phyloP scores from a whole-genome alignment of 495 filamentous ascomycete genomes.

The Neurospora cerealis region DNA sequence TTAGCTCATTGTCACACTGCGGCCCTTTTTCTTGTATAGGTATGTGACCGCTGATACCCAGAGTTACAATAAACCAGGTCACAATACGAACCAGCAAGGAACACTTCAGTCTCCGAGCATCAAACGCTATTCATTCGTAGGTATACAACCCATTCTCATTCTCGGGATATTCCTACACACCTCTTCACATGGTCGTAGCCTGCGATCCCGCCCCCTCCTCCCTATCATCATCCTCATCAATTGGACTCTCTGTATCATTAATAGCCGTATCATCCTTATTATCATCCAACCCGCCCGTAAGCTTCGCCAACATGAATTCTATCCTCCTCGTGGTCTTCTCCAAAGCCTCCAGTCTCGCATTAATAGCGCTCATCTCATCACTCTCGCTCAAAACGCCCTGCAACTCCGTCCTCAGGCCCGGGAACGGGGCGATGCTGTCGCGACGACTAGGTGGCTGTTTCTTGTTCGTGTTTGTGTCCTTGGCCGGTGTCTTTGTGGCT shows the following conservation, averaged over 20 bases:
- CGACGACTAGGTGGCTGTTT: slow-evolving; percentile 25
- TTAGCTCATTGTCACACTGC: background rate
- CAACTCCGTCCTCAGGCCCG: slow-evolving; percentile 26
- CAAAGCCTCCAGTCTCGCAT: slow-evolving; percentile 24
- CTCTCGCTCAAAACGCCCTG: slow-evolving; percentile 28
- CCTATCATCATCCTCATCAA: background rate
- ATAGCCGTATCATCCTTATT: background rate
- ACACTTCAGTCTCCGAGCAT: background rate
- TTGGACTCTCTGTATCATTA: background rate
- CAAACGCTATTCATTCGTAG: background rate
- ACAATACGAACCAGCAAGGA: background rate
- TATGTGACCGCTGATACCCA: background rate
- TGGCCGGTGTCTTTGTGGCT: background rate
- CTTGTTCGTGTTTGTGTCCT: background rate
- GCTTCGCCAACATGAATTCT: slow-evolving; percentile 24
- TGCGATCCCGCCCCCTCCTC: slow-evolving; percentile 1
- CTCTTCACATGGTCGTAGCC: background rate
- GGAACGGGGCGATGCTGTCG: slow-evolving; percentile 38
- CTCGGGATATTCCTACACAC: background rate
- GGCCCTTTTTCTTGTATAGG: background rate
- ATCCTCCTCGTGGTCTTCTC: slow-evolving; percentile 30
- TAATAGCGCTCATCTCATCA: slow-evolving; percentile 25
- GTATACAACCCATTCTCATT: background rate
- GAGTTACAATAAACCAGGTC: background rate
- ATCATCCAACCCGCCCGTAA: slow-evolving; percentile 10